phyloP scores from a whole-genome alignment of 345 rosid species.

The Syzygium aromaticum region DNA sequence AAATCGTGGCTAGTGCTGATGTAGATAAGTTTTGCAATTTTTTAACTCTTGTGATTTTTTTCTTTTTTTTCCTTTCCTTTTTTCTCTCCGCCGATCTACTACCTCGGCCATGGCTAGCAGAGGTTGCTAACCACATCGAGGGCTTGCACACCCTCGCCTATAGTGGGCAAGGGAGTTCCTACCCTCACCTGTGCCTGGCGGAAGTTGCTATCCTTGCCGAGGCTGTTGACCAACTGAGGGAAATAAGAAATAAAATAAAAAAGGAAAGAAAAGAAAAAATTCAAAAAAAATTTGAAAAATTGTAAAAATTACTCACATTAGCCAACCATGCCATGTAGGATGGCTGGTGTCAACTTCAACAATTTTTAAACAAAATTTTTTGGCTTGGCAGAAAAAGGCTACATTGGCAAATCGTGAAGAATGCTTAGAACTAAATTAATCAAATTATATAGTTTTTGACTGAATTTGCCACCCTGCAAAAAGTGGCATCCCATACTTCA shows the following conservation, averaged over 20 bases:
- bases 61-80: not conserved
- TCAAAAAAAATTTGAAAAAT: not conserved
- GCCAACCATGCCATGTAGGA: accelerated
- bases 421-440: not conserved
- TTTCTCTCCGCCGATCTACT: not conserved
- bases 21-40: not conserved
- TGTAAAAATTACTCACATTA: not conserved
- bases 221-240: accelerated
- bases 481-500: slow-evolving; percentile 7
- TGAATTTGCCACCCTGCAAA: not conserved
- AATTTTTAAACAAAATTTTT: not conserved
- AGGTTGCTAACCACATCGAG: not conserved
- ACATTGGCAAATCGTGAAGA: not conserved
- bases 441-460: not conserved
- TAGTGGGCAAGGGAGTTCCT: not conserved
- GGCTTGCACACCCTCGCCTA: not conserved
- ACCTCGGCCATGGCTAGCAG: too few relatives aligned
- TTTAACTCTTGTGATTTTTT: not conserved
- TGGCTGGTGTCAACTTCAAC: accelerated
- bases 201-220: not conserved
- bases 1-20: accelerated
- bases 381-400: not conserved
- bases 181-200: accelerated
- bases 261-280: not conserved
- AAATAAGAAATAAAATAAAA: not conserved